Percentiles rank a stretch among this genome's conserved stretches.
phyloP scores from a whole-genome alignment of 768 basidiomycete species.

The Tulasnella sp. region DNA sequence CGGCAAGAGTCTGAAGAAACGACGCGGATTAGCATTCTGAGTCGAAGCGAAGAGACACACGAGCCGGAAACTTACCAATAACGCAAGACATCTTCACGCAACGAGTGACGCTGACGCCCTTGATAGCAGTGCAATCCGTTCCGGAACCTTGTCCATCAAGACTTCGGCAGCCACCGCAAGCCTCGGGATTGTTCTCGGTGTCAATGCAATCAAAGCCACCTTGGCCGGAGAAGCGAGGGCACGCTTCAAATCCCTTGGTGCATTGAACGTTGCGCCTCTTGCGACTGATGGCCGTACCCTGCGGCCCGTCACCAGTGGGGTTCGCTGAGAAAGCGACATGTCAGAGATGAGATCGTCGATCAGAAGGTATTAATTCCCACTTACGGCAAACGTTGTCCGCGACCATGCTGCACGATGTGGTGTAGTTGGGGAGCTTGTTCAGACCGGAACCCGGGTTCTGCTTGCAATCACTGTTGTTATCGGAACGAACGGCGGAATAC shows the following conservation, averaged over 20 bases:
- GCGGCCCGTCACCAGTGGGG: background rate
- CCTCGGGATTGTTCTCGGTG: background rate
- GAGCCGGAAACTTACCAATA: background rate
- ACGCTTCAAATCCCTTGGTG: background rate
- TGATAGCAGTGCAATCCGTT: slow-evolving; percentile 40
- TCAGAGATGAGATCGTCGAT: background rate
- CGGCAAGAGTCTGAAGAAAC: background rate
- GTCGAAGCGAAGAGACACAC: background rate
- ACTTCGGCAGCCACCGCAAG: slow-evolving; percentile 11
- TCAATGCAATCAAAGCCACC: slow-evolving; percentile 15
- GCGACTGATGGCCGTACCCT: background rate
- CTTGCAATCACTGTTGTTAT: background rate
- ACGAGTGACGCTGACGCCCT: slow-evolving; percentile 34
- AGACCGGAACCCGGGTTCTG: no score
- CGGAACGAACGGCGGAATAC: background rate
- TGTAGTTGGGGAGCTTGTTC: background rate
- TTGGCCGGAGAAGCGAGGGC: background rate
- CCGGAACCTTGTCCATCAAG: slow-evolving; percentile 25
- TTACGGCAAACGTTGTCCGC: background rate
- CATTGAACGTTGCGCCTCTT: background rate
- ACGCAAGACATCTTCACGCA: slow-evolving; percentile 34
- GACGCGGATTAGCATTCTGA: background rate
- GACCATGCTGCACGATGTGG: background rate
- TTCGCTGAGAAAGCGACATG: background rate
- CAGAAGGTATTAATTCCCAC: background rate